phyloP scores from a whole-genome alignment of 352 stramenopile species.

The Phytophthora kernoviae region DNA sequence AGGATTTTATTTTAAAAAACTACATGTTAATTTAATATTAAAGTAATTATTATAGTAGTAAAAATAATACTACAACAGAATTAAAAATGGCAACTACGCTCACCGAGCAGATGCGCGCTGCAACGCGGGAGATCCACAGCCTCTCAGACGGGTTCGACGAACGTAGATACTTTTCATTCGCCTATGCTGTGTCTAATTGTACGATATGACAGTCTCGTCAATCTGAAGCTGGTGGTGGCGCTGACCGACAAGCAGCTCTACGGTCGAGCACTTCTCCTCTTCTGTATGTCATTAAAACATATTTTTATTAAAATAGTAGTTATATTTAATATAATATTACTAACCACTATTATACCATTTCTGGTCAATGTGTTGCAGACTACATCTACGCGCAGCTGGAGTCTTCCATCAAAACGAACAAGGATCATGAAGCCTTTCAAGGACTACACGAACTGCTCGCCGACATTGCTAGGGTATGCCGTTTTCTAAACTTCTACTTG shows the following conservation, averaged over 20 bases:
- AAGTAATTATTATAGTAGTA: too few species aligned
- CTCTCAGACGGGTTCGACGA: slow-evolving; percentile 58
- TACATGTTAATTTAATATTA: not conserved
- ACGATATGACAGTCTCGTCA: slow-evolving; percentile 50
- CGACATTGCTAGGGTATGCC: slow-evolving; percentile 48
- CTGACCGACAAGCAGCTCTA: slow-evolving; percentile 73
- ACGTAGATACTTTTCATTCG: not conserved
- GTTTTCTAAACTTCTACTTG: not conserved
- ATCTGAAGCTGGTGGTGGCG: slow-evolving; percentile 69
- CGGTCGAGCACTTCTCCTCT: slow-evolving; percentile 64
- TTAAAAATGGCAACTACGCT: slow-evolving; percentile 11
- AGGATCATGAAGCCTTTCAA: slow-evolving; percentile 49
- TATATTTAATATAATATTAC: slow-evolving; percentile 2
- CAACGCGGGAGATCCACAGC: slow-evolving; percentile 53
- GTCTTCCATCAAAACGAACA: slow-evolving; percentile 45
- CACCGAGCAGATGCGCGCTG: slow-evolving; percentile 56
- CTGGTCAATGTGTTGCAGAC: slow-evolving; percentile 36
- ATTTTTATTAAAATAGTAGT: not conserved
- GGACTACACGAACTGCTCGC: slow-evolving; percentile 45
- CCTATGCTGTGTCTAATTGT: not conserved
- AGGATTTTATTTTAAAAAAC: too few species aligned
- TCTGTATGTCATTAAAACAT: slow-evolving; percentile 51
- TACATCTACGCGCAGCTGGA: slow-evolving; percentile 74
- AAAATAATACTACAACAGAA: too few species aligned
- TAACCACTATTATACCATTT: slow-evolving; percentile 3